Evolutionary conservation across 768 basidiomycete species (phyloP), one percentile per base, ranked within the genome.

Genomic region (Jaapia argillacea): DNA sequence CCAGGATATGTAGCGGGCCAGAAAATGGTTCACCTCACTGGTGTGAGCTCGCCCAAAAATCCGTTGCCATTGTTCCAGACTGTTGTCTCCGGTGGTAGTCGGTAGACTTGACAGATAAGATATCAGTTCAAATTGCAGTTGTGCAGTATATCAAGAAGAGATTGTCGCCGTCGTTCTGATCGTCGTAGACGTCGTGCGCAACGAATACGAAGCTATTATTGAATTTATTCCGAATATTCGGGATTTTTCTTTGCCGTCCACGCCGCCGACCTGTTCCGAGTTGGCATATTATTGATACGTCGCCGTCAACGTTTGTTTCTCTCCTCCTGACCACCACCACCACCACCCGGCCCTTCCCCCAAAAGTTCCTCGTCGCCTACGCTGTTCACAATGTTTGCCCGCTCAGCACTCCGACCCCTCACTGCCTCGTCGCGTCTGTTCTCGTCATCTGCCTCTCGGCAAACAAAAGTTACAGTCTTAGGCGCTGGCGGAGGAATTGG

Each of bases 401-500:
- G 77, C 55, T 61, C 76, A 44, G 76, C 77, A 55, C 59, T 70
- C 59, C 81, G 81, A 53, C 57, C 73, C 35, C 58, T 84, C 54
- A 58, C 73, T 43, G 56, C 68, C 38, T 72, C 72, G 27, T 60
- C 78, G 48, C 79, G 84, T 57, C 66, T 74, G 43, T 90, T 91
- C 71, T 88, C 85, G 38, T 80, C 86, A 22, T 81, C 82, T 20
- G 69, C 76, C 21, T 58, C 79, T 36, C 75, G 80, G 56, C 74
- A 73, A 50, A 82, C 81, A 52, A 93, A 92, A 71, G 94, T 96
- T 62, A 86, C 87, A 41, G 93, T 99, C 48, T 87, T 96, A 62
- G 94, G 94, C 56, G 96, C 96, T 48, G 94, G 90, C 56, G 94
- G 94, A 74, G 94, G 94, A 65, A 98, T 98, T 63, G 94, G 94